Conservation (phyloP, 2,329 filamentous ascomycete genomes). For the Monosporascus sp. region DNA sequence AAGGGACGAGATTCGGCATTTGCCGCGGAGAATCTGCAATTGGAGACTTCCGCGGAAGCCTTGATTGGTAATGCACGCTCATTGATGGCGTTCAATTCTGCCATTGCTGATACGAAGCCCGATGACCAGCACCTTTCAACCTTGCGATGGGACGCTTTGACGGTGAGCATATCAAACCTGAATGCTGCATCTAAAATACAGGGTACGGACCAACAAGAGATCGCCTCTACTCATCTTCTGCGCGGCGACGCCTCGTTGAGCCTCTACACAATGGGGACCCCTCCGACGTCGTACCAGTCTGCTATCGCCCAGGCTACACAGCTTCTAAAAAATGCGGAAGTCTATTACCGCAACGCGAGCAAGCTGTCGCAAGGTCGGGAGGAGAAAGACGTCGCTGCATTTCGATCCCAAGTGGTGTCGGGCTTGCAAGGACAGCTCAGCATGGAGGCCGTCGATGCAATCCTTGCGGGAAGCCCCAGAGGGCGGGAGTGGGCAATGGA, state of each 20-base stretch:
- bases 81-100: constrained; percentile 21
- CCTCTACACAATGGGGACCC: constrained; percentile 19
- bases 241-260: constrained; percentile 24
- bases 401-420: constrained; percentile 13
- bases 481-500: constrained; percentile 14
- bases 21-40: constrained; percentile 13
- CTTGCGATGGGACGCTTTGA: constrained; percentile 23
- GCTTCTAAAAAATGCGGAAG: constrained; percentile 23
- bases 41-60: constrained; percentile 9
- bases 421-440: constrained; percentile 9
- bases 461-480: constrained; percentile 8
- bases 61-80: constrained; percentile 20
- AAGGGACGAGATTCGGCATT: constrained; percentile 23
- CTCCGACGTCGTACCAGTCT: constrained; percentile 16
- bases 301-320: constrained; percentile 16
- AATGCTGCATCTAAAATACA: constrained; percentile 14
- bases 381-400: constrained; percentile 9
- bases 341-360: constrained; percentile 27
- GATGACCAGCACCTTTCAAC: constrained; percentile 10
- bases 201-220: constrained; percentile 12
- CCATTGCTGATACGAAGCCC: constrained; percentile 13
- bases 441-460: constrained; percentile 1
- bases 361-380: constrained; percentile 15
- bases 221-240: constrained; percentile 22
- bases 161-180: constrained; percentile 16